phyloP scores from a whole-genome alignment of 345 rosid genomes.

The Clausena lansium region DNA sequence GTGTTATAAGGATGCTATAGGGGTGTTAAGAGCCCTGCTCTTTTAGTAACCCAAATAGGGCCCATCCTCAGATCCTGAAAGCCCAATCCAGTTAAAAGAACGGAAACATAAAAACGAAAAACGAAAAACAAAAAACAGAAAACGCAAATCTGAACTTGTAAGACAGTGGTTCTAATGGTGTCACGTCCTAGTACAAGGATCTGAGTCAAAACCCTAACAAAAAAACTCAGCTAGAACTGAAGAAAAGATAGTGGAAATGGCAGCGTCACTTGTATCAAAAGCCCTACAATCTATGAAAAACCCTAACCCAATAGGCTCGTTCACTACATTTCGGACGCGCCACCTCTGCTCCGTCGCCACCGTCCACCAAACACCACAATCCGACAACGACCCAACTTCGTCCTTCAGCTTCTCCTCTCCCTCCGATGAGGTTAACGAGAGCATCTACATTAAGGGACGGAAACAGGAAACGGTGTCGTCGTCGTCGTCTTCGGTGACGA shows the following conservation, averaged over 20 bases:
- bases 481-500: conserved; percentile 58
- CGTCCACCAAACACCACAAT: conserved; percentile 28
- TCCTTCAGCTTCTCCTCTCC: conserved; percentile 44
- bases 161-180: not conserved
- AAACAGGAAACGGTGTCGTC: conserved; percentile 25
- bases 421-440: conserved; percentile 27
- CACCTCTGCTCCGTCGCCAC: conserved; percentile 39
- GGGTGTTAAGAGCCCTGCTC: not conserved
- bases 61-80: not conserved
- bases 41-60: not conserved
- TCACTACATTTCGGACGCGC: conserved; percentile 23
- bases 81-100: not conserved
- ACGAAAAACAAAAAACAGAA: not conserved
- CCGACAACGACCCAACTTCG: conserved; percentile 46
- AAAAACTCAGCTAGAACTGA: not conserved
- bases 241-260: conserved; percentile 25
- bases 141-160: not conserved
- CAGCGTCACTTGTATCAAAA: conserved; percentile 37
- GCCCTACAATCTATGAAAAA: conserved; percentile 38
- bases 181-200: not conserved
- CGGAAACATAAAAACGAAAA: not conserved
- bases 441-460: conserved; percentile 44
- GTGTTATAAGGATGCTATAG: no score
- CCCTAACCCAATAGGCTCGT: conserved; percentile 14
- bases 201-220: not conserved